These are phyloP conservation scores for Fusarium sp. DNA, from an alignment of 2,329 filamentous ascomycete species.

Conservation along the genomic window DNA sequence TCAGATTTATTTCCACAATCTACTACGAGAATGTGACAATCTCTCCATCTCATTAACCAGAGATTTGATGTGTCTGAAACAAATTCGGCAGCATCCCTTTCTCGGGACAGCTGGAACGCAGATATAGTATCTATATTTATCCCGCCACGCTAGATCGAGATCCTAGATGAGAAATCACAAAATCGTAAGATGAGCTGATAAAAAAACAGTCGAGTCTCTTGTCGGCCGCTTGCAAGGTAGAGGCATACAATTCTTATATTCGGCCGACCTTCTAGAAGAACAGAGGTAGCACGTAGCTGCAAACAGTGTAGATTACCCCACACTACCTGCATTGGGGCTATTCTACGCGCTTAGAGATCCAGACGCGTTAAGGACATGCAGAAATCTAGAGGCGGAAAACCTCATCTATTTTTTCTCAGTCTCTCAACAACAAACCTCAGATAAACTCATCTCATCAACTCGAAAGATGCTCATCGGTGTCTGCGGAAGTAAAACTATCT, in stretches of 20 bases:
- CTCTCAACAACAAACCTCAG: not conserved
- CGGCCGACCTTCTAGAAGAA: slow-evolving; percentile 29
- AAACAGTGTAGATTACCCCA: slow-evolving; percentile 22
- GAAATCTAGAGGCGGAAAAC: slow-evolving; percentile 18
- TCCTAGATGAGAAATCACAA: not conserved
- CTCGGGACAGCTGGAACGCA: slow-evolving; percentile 22
- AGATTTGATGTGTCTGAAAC: slow-evolving; percentile 29
- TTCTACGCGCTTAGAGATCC: slow-evolving; percentile 29
- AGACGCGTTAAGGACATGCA: slow-evolving; percentile 27
- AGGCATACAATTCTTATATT: slow-evolving; percentile 11
- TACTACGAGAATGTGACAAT: slow-evolving; percentile 32
- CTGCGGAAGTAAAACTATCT: slow-evolving; percentile 70
- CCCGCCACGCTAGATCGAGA: slow-evolving; percentile 11
- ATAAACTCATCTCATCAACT: not conserved
- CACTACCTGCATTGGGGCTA: slow-evolving; percentile 6
- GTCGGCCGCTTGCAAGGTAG: slow-evolving; percentile 15
- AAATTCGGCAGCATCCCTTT: not conserved
- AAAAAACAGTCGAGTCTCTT: slow-evolving; percentile 24
- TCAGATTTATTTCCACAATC: slow-evolving; percentile 33
- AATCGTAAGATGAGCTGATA: slow-evolving; percentile 14
- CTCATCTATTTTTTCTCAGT: not conserved
- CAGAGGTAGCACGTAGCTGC: not conserved
- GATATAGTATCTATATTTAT: slow-evolving; percentile 6
- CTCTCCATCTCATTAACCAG: slow-evolving; percentile 17
- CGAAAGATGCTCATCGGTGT: slow-evolving; percentile 78